Base-by-base conservation (phyloP, 2,329 filamentous ascomycete species). In the Byssochlamys sp. region DNA sequence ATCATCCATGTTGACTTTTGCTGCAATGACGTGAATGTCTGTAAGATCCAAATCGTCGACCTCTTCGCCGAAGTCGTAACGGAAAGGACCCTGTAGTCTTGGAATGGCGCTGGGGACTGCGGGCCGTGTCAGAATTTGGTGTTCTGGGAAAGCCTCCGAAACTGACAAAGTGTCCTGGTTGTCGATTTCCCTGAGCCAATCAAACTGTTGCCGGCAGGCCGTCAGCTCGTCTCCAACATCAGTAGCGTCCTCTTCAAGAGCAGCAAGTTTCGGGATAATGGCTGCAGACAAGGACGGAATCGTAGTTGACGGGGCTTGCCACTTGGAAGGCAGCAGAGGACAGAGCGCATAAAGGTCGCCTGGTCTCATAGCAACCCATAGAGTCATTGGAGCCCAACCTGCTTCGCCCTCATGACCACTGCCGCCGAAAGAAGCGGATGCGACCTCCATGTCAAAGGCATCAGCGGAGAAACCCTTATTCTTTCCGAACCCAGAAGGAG, bases 281-380 rank as follows among this genome's bases (percentile, higher is more conserved):
- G 88, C 88, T 0, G 92, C 86, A 0, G 89, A 90, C 25, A 96
- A 79, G 0, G 90, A 91, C 2, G 91, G 88, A 12, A 96, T 84
- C 31, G 94, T 78, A 0, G 88, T 87, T 1, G 86, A 81, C 12
- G 87, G 85, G 26, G 88, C 85, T 26, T 89, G 84, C 91, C 92
- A 97, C 65, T 87, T 90, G 55, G 85, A 85, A 0, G 94, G 94
- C 31, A 99, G 78, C 48, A 99, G 80, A 1, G 94, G 94, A 69
- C 91, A 96, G 7, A 99, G 78, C 1, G 92, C 91, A 68, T 99
- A 99, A 4, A 97, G 82, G 68, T 96, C 91, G 2, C 94, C 94
- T 59, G 90, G 88, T 39, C 85, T 84, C 88, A 96, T 99, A n/a
- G 91, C 91, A 55, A 97, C 78, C 90, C 92, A 99, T 10, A 99